Base-by-base conservation (phyloP, 352 stramenopile genomes). In the Pythium guiyangense region DNA sequence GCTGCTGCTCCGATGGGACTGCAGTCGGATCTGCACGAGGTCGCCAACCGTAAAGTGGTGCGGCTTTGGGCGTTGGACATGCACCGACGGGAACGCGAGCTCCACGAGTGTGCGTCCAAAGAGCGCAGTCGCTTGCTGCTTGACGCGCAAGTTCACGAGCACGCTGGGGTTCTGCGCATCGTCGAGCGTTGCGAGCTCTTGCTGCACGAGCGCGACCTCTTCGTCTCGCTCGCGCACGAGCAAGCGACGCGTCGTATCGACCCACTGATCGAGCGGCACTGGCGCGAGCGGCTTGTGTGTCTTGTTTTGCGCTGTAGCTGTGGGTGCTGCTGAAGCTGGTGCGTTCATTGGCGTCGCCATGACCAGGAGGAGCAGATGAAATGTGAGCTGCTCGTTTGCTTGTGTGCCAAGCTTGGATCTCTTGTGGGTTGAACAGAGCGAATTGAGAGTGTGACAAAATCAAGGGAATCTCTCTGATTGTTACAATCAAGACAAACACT, bases 11-110 rank as follows among this genome's bases (percentile, higher is more conserved):
- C 29, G 29, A 34, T 34, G 29, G 3, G 29, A 59, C 48, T 73
- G 73, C 14, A 69, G n/a, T n/a, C 82, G 71, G 17, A 97, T 59
- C 60, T 89, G 79, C 35, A 96, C 87, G 25, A 95, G 60, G 63
- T 96, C 87, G 4, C 88, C 87, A 3, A 91, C 77, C 14, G 79
- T 88, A 53, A 97, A 88, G 26, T 86, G 73, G 60, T 97, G 86
- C 6, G 78, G 69, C 62, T 91, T 93, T 53, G 73, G 29, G 29
- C 29, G 29, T 6, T 34, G 29, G 29, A 34, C 29, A 34, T 34
- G 49, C 20, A 66, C 49, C 4, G 65, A 75, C 17, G 78, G 78
- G 20, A 88, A 69, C 22, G 66, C 67, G 10, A 92, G 71, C 22
- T 79, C 62, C 31, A 92, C 49, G 54, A 92, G 25, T 10, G 64